Percentiles rank a stretch among this genome's conserved stretches.
phyloP scores from a whole-genome alignment of 2,329 filamentous ascomycete species.

The Colletotrichum sp. region DNA sequence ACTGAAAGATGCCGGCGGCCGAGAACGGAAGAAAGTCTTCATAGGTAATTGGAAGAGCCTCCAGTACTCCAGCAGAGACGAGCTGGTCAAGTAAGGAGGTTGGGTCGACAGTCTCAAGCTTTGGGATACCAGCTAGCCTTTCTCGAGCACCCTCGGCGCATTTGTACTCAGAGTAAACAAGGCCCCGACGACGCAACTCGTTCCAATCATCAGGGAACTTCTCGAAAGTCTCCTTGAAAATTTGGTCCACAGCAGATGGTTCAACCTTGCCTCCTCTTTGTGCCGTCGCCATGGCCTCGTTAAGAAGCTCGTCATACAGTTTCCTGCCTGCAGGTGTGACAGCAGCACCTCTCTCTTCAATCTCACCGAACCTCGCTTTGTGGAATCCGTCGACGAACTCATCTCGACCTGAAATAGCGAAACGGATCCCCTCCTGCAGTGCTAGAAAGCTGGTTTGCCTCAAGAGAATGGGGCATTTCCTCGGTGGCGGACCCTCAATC shows the following conservation, averaged over 20 bases:
- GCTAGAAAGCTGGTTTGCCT: constrained; percentile 61
- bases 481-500: constrained; percentile 55
- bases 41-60: constrained; percentile 51
- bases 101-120: not conserved
- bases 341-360: constrained; percentile 57
- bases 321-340: constrained; percentile 48
- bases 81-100: constrained; percentile 31
- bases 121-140: not conserved
- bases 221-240: constrained; percentile 34
- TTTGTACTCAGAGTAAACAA: constrained; percentile 46
- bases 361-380: constrained; percentile 56
- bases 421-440: constrained; percentile 51
- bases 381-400: constrained; percentile 39
- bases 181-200: constrained; percentile 34
- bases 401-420: constrained; percentile 27
- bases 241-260: constrained; percentile 12
- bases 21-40: constrained; percentile 60
- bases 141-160: not conserved
- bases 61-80: constrained; percentile 34
- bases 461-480: constrained; percentile 50
- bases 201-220: constrained; percentile 46
- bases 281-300: constrained; percentile 26
- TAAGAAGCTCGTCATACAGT: constrained; percentile 51
- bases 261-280: not conserved
- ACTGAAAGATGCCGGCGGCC: constrained; percentile 57